Base-by-base conservation (phyloP, 768 basidiomycete species). In the Rhizopogon vulgaris region DNA sequence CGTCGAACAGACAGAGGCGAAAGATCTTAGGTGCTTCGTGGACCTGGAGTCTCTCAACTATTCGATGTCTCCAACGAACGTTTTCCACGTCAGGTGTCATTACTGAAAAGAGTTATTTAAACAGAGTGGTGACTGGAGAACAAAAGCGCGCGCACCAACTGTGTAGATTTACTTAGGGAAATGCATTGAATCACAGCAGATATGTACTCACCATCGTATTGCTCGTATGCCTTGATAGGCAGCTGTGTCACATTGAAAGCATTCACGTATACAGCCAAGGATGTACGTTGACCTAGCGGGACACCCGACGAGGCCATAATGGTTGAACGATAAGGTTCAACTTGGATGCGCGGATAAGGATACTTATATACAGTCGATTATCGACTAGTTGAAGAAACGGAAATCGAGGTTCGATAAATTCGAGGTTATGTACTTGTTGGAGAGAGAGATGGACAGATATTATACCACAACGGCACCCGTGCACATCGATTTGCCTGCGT, bases 1-100 rank as follows among this genome's bases (percentile, higher is more conserved):
- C 73, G 51, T 82, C 79, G 52, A 76, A 82, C 7, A 81, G 57
- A 9, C 70, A 64, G 11, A 69, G 71, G 0, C 76, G 76, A 55
- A 80, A 80, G 3, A 71, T 15, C 0, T 46, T 49, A 0, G 77
- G 72, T 0, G 68, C 65, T 0, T 70, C 59, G 0, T 60, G 60
- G 11, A 62, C 71, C 47, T 79, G 78, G 0, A 82, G 63, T 14
- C 64, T 58, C 52, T 68, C 62, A 2, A 68, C 52, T 11, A 64
- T 27, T 3, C 66, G 69, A 43, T 68, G 65, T 48, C 67, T 70
- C 18, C 58, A 60, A n/a, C 58, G 64, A 24, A 58, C 0, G 1
- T 17, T 47, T 10, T 43, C 42, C 0, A 48, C 53, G 4, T 60
- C 51, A 30, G 60, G 55, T 0, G 48, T 54, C 11, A 68, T 61